Evolutionary conservation across 2,329 filamentous ascomycete species (phyloP).

Genomic region (Fusarium pilosicola): DNA sequence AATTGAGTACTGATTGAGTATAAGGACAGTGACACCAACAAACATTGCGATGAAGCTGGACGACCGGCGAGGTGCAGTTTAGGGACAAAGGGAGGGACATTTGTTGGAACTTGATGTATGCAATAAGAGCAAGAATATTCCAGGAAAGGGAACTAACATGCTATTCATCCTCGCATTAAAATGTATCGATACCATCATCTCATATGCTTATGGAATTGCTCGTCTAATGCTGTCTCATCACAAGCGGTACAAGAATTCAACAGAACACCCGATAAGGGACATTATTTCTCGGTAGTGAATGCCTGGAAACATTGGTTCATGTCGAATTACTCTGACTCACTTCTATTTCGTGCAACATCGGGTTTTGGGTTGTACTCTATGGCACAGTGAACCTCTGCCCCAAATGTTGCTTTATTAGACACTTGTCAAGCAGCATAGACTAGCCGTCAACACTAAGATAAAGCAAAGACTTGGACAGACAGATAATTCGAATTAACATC

Average conservation of each 20-base stretch:
- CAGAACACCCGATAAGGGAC: background rate
- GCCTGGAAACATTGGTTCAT: background rate
- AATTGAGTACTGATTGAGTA: background rate
- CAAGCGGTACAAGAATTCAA: background rate
- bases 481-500: slow-evolving; percentile 9
- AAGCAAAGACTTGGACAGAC: background rate
- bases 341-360: background rate
- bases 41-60: background rate
- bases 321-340: background rate
- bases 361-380: background rate
- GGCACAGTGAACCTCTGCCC: background rate
- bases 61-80: background rate
- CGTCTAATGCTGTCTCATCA: background rate
- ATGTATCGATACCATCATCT: background rate
- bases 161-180: background rate
- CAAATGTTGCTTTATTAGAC: background rate
- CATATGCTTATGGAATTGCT: background rate
- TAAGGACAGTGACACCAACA: background rate
- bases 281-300: background rate
- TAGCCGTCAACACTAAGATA: background rate
- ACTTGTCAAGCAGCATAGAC: background rate
- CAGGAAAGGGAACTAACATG: background rate
- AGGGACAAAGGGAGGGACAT: background rate
- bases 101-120: background rate
- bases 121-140: background rate